Base-by-base conservation (phyloP, 495 filamentous ascomycete genomes). In the Neohortaea acidophila region DNA sequence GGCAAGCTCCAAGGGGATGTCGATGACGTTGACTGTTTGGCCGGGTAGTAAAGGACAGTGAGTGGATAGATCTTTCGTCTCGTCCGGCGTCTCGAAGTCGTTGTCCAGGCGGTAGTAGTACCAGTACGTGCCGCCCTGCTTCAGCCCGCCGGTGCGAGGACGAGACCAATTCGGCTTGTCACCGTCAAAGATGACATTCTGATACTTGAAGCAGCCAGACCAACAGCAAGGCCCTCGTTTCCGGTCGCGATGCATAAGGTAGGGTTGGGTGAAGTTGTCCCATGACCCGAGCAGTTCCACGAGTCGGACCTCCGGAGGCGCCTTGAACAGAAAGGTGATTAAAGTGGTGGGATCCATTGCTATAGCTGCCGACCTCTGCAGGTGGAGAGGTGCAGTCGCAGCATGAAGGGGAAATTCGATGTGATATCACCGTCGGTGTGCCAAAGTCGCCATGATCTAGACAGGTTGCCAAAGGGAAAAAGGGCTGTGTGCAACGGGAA, bases 61-160 rank as follows among this genome's bases (percentile, higher is more conserved):
- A 6, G 72, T 82, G 9, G 85, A 89, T 10, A 70, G 73, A 1
- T 77, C 75, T 50, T 79, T 63, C 9, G 68, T 59, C 17, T 75
- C 60, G 58, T 87, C 81, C 58, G 80, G 73, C 42, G 68, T 67
- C 57, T 92, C 83, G 30, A 73, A 60, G 27, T 79, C 72, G 36
- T 76, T 73, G 57, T 92, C 75, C 26, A 92, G 51, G 49, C 80
- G 67, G 53, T 91, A 94, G 61, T 85, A 92, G 63, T 91, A 94
- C 70, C 85, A 92, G 59, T 93, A 93, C 7, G 74, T 84, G n/a
- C 75, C 74, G 20, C 84, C 85, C 81, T 89, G 89, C 57, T 80
- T 89, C 39, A 94, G 66, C 17, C 78, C 85, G 21, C 84, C 85
- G 22, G 69, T 68, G 38, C 84, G 72, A 51, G 73, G 73, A 28